Percentiles rank a stretch among this genome's conserved stretches.
Conservation (phyloP, 768 basidiomycete genomes). For the Auriscalpium orientale region DNA sequence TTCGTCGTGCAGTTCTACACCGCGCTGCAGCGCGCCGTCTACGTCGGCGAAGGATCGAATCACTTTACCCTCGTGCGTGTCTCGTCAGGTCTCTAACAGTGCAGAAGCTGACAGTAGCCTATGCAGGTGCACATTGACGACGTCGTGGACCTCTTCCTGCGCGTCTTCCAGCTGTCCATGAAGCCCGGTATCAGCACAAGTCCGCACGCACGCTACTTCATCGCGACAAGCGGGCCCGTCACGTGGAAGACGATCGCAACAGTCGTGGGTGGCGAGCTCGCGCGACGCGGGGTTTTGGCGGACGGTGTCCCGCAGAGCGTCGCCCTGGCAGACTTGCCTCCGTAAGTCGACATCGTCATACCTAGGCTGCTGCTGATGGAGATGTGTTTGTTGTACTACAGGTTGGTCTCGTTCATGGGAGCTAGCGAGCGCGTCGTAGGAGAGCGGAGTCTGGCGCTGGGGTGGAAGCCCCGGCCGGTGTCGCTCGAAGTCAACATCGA, state of each 20-base stretch:
- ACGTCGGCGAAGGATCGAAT: constrained; percentile 6
- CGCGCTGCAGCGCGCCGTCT: background rate
- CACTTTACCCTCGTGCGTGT: constrained; percentile 4
- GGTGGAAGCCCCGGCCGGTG: background rate
- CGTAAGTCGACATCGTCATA: background rate
- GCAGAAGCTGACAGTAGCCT: background rate
- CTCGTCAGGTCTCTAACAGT: background rate
- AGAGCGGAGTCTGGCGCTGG: background rate
- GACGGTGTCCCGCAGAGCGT: constrained; percentile 2
- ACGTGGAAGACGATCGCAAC: constrained; percentile 3
- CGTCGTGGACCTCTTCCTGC: background rate
- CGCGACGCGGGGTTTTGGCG: background rate
- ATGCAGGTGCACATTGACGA: constrained; percentile 6
- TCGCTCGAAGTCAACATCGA: background rate
- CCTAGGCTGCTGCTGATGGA: background rate
- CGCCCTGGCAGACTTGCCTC: background rate
- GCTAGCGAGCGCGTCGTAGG: background rate
- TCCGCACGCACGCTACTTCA: constrained; percentile 9
- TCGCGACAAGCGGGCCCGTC: background rate
- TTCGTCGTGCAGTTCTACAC: background rate
- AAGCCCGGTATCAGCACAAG: background rate
- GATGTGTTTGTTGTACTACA: background rate
- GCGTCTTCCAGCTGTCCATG: constrained; percentile 2
- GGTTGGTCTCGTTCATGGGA: background rate
- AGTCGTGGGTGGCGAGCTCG: background rate